Evolutionary conservation across 1,284 basidiomycete genomes (phyloP), one percentile per base, ranked within the genome.

Genomic region (Apiotrichum veenhuisii): DNA sequence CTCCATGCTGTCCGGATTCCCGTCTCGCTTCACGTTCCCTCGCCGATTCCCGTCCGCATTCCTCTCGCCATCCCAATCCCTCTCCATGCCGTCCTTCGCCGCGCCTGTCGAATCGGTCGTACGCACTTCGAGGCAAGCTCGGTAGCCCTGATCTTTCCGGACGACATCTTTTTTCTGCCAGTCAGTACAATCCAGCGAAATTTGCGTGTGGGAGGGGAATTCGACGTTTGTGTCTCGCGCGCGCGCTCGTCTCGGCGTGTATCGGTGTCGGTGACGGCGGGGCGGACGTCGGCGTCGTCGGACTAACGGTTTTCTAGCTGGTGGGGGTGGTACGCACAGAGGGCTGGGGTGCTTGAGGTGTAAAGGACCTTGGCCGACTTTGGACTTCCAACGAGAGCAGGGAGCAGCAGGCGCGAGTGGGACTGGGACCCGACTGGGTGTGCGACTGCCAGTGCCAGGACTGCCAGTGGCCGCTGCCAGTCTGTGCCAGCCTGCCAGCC

Each of bases 81-180:
- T 7, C 30, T 30, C 30, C 30, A 30, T 20, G 40, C 20, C 40
- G 40, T 20, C n/a, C n/a, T n/a, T n/a, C 22, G 25, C 23, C 42
- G n/a, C 15, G 23, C 23, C 20, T 10, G 22, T 42, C 41, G 25
- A 26, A 27, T 41, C 20, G 10, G 10, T 22, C 40, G 18, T 22
- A 41, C 46, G 46, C 34, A 48, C 87, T 96, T 97, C 80, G 89
- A 91, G 81, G 94, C 91, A 79, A 97, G 91, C 81, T 96, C 93
- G 83, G 94, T 92, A 74, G 93, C 92, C 84, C 93, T 91, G 82
- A 96, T 91, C 84, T 80, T 80, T 63, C 71, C 74, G 55, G 71
- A 71, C 54, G 71, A 70, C 61, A 73, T 70, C 74, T 74, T 77
- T 64, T 71, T 58, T 43, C 55, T 62, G 49, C 37, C 43, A n/a